A percentile compares a stretch with the other conserved stretches of the same genome.
Evolutionary conservation across 2,329 filamentous ascomycete species (phyloP).

Genomic region (Fusarium globosum): DNA sequence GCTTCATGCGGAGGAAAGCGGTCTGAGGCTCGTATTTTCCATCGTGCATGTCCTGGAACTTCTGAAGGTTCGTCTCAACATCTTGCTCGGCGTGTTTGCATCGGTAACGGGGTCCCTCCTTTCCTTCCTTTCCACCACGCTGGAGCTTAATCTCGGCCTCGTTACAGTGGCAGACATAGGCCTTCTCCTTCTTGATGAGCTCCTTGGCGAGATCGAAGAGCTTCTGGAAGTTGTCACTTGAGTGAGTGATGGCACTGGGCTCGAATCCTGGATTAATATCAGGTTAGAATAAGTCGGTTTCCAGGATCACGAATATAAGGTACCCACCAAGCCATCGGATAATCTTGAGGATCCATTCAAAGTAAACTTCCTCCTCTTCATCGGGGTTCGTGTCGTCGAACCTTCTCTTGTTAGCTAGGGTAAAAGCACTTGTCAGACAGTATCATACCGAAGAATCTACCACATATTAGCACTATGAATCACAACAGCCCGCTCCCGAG

Average conservation of each 20-base stretch:
- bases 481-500: neutral
- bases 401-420: constrained; percentile 53
- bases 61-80: constrained; percentile 78
- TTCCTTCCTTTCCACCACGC: constrained; percentile 79
- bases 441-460: constrained; percentile 47
- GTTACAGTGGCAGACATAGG: constrained; percentile 90
- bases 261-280: constrained; percentile 65
- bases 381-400: constrained; percentile 98
- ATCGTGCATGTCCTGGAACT: constrained; percentile 91
- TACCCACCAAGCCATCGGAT: constrained; percentile 74
- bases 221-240: constrained; percentile 88
- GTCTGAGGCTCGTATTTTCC: constrained; percentile 88
- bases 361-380: constrained; percentile 90
- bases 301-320: neutral
- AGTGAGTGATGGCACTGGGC: constrained; percentile 83
- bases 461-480: constrained; percentile 19
- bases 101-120: constrained; percentile 74
- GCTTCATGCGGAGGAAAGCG: constrained; percentile 93
- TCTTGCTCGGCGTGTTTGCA: constrained; percentile 83
- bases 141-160: constrained; percentile 87
- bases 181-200: constrained; percentile 75
- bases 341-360: constrained; percentile 88
- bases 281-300: constrained; percentile 7
- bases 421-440: neutral
- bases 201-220: constrained; percentile 91